Conservation (phyloP, 768 basidiomycete genomes). For the Russula emetica region DNA sequence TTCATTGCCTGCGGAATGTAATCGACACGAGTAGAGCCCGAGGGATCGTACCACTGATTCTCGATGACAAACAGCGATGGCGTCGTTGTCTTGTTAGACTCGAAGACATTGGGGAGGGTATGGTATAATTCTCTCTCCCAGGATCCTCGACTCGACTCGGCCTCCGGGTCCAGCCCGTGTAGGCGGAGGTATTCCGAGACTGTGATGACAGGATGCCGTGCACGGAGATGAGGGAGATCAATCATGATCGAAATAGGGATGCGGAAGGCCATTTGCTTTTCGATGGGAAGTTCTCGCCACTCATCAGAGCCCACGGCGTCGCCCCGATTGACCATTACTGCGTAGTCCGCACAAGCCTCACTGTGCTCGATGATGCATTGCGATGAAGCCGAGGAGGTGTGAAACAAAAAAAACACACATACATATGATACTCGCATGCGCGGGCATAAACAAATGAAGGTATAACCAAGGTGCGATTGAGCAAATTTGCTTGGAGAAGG, state of each 20-base stretch:
- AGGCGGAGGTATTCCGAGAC: constrained; percentile 43
- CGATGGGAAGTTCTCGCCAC: constrained; percentile 39
- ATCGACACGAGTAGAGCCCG: constrained; percentile 39
- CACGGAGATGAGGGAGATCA: constrained; percentile 41
- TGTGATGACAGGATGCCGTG: constrained; percentile 38
- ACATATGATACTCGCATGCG: constrained; percentile 42
- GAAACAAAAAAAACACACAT: constrained; percentile 17
- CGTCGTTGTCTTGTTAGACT: constrained; percentile 22
- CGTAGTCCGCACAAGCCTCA: constrained; percentile 39
- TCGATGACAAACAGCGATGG: constrained; percentile 38
- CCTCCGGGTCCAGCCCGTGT: constrained; percentile 35
- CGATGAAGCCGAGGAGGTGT: constrained; percentile 10
- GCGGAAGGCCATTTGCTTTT: constrained; percentile 37
- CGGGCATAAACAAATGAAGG: constrained; percentile 47
- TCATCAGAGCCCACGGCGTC: constrained; percentile 41
- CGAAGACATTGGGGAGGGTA: constrained; percentile 30
- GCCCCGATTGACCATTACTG: constrained; percentile 42
- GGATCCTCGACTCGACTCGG: constrained; percentile 38
- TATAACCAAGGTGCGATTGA: constrained; percentile 43
- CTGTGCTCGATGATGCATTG: constrained; percentile 23
- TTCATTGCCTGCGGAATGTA: constrained; percentile 35
- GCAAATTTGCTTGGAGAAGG: constrained; percentile 40
- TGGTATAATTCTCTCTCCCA: constrained; percentile 40
- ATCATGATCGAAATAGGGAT: constrained; percentile 40
- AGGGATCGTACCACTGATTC: constrained; percentile 41